phyloP scores from a whole-genome alignment of 495 filamentous ascomycete species.

The Neurospora intermedia region DNA sequence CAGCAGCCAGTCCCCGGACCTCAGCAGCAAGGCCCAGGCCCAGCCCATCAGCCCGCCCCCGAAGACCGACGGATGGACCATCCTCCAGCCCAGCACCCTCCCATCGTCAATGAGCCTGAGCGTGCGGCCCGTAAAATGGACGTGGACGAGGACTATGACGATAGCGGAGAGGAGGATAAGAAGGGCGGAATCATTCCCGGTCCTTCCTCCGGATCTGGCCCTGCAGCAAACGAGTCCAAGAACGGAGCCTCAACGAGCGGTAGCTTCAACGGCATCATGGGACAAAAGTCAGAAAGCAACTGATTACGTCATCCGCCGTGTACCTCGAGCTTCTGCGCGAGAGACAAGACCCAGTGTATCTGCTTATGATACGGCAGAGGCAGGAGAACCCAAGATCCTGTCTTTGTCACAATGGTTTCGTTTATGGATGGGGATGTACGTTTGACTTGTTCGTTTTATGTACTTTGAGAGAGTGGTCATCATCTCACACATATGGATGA shows the following conservation, averaged over 20 bases:
- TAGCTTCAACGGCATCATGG: conserved; percentile 36
- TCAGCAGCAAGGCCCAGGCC: conserved; percentile 31
- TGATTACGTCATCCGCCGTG: neutral
- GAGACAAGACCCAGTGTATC: neutral
- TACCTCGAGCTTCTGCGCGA: neutral
- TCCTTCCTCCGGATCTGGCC: conserved; percentile 14
- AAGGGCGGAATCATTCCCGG: conserved; percentile 35
- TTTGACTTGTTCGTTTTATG: neutral
- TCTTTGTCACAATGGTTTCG: neutral
- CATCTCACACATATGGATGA: neutral
- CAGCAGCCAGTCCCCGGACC: conserved; percentile 33
- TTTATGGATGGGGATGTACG: neutral
- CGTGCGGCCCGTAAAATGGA: conserved; percentile 90
- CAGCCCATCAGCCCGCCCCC: conserved; percentile 33
- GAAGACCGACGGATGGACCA: conserved; percentile 38
- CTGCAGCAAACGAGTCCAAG: conserved; percentile 30
- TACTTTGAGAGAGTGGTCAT: neutral
- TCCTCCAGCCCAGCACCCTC: conserved; percentile 34
- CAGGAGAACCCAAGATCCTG: neutral
- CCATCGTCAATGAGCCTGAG: conserved; percentile 52
- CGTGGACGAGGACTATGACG: conserved; percentile 88
- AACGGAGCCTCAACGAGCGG: conserved; percentile 34
- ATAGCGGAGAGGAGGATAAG: conserved; percentile 83
- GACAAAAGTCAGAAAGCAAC: conserved; percentile 30
- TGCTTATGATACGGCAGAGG: neutral